Evolutionary conservation across 2,329 filamentous ascomycete genomes (phyloP).

Genomic region (Tolypocladium endophyticum): DNA sequence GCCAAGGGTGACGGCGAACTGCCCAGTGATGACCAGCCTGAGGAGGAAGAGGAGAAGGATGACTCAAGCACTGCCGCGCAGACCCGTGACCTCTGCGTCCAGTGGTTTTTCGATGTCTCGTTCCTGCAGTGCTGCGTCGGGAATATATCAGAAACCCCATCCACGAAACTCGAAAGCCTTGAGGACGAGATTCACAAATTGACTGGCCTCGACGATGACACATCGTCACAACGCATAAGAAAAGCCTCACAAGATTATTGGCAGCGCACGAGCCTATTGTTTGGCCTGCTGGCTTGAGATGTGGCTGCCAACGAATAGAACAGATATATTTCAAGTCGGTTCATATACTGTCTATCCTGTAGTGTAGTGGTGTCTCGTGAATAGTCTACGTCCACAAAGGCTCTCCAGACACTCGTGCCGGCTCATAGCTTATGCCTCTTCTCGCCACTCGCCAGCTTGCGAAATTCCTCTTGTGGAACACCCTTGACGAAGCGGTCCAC

Average conservation of each 20-base stretch:
- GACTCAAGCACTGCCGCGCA: conserved; percentile 11
- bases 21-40: conserved; percentile 6
- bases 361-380: background rate
- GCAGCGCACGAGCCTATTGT: conserved; percentile 71
- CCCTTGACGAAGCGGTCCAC: conserved; percentile 71
- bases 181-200: conserved; percentile 32
- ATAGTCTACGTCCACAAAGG: background rate
- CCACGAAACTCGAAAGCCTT: conserved; percentile 30
- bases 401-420: background rate
- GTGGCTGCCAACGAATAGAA: background rate
- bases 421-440: conserved; percentile 85
- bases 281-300: conserved; percentile 57
- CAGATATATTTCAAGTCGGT: background rate
- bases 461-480: conserved; percentile 80
- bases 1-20: conserved; percentile 1
- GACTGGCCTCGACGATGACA: conserved; percentile 37
- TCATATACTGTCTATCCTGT: background rate
- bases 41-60: conserved; percentile 1
- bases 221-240: conserved; percentile 40
- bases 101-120: conserved; percentile 52
- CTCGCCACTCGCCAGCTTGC: conserved; percentile 72
- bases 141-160: conserved; percentile 9
- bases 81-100: conserved; percentile 38
- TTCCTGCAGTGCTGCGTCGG: conserved; percentile 38
- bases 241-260: conserved; percentile 68